phyloP scores from a whole-genome alignment of 2,329 filamentous ascomycete genomes.

The Ilyonectria destructans region DNA sequence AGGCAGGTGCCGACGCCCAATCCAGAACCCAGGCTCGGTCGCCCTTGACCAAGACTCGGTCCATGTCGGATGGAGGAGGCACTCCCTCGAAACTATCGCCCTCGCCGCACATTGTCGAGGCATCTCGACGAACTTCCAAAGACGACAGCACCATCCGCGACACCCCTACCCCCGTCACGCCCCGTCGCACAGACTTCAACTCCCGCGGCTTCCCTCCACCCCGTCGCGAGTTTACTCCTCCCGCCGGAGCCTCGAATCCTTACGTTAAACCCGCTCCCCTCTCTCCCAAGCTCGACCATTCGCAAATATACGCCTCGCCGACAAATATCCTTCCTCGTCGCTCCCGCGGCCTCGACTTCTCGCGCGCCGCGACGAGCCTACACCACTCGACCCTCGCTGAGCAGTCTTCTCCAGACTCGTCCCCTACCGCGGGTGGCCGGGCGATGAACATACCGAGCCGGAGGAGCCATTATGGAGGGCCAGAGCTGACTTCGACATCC shows the following conservation, averaged over 20 bases:
- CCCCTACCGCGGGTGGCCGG: slow-evolving; percentile 83
- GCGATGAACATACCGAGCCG: slow-evolving; percentile 75
- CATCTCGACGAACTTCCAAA: slow-evolving; percentile 72
- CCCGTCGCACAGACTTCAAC: slow-evolving; percentile 77
- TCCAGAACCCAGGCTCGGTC: slow-evolving; percentile 51
- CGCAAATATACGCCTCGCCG: slow-evolving; percentile 88
- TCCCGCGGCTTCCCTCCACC: slow-evolving; percentile 70
- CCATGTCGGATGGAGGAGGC: slow-evolving; percentile 75
- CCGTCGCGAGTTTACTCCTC: slow-evolving; percentile 56
- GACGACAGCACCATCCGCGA: slow-evolving; percentile 75
- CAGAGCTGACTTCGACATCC: slow-evolving; percentile 78
- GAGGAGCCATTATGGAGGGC: slow-evolving; percentile 65
- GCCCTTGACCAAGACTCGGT: slow-evolving; percentile 70
- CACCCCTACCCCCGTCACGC: slow-evolving; percentile 73
- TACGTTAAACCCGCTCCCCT: slow-evolving; percentile 75
- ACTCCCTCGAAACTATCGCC: slow-evolving; percentile 72
- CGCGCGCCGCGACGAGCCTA: slow-evolving; percentile 91
- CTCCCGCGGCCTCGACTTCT: slow-evolving; percentile 93
- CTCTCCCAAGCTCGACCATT: slow-evolving; percentile 89
- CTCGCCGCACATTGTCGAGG: slow-evolving; percentile 71
- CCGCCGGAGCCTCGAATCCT: slow-evolving; percentile 54
- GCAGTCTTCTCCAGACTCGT: slow-evolving; percentile 89
- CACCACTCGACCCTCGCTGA: slow-evolving; percentile 97
- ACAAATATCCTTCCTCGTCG: slow-evolving; percentile 90
- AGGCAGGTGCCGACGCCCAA: slow-evolving; percentile 31